phyloP scores from a whole-genome alignment of 1,139 yeast genomes.

The Lodderomyces orthopsilosis region DNA sequence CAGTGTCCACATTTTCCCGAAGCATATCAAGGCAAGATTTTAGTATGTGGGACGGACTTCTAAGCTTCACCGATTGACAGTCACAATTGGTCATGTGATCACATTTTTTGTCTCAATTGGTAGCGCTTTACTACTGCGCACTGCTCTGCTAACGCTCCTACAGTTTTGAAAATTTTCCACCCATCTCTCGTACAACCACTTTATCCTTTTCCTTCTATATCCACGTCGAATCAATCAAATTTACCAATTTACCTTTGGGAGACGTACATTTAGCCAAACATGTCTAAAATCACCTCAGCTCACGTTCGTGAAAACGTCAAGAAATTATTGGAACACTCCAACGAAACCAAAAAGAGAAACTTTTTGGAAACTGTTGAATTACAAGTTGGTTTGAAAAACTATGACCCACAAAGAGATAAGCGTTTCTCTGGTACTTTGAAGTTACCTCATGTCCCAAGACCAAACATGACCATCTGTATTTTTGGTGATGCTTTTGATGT shows the following conservation, averaged over 20 bases:
- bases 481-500: conserved; percentile 99
- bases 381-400: conserved; percentile 99
- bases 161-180: conserved; percentile 4
- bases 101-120: neutral
- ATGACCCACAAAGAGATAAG: conserved; percentile 99
- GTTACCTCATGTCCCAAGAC: conserved; percentile 99
- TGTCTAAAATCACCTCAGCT: conserved; percentile 92
- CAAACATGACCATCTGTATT: conserved; percentile 99
- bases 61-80: neutral
- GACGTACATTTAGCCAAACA: conserved; percentile 53
- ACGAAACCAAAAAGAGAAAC: conserved; percentile 99
- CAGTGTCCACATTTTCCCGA: no score
- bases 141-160: no score
- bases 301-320: conserved; percentile 97
- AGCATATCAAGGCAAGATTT: no score
- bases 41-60: neutral
- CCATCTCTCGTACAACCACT: conserved; percentile 4
- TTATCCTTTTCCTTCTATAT: conserved; percentile 21
- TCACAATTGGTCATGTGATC: conserved; percentile 3
- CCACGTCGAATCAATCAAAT: conserved; percentile 52
- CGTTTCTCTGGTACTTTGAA: conserved; percentile 99
- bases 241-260: conserved; percentile 61
- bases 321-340: conserved; percentile 86
- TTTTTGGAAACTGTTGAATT: conserved; percentile 99
- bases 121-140: neutral